phyloP scores from a whole-genome alignment of 202 grass and related monocot species.

The Schoenoplectus triqueter region DNA sequence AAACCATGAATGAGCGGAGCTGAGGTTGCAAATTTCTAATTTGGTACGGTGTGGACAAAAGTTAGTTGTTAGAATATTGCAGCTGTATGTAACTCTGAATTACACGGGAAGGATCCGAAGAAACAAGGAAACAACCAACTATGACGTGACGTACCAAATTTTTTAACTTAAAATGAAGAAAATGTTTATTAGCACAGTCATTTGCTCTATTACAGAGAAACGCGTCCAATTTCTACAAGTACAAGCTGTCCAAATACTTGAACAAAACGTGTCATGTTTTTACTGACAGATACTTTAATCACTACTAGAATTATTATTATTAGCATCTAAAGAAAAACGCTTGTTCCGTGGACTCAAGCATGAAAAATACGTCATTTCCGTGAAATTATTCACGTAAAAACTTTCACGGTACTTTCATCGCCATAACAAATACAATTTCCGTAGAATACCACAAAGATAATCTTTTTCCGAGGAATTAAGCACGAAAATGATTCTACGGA shows the following conservation, averaged over 20 bases:
- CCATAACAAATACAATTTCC: no score
- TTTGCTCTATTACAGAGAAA: not conserved
- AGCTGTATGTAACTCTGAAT: constrained; percentile 8
- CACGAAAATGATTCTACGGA: no score
- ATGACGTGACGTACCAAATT: not conserved
- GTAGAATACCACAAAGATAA: no score
- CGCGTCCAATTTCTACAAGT: not conserved
- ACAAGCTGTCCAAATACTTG: not conserved
- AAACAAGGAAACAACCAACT: not conserved
- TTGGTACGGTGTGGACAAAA: not conserved
- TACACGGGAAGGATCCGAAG: not conserved
- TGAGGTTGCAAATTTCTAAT: not conserved
- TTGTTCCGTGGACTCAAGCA: no score
- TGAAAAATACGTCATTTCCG: no score
- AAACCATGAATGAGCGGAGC: not conserved
- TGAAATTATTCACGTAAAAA: no score
- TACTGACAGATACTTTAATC: no score
- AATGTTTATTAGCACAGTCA: not conserved
- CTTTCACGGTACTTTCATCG: no score
- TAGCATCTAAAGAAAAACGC: no score
- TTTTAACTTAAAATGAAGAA: no score
- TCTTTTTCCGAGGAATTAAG: no score
- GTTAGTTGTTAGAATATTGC: not conserved
- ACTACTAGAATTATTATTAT: no score
- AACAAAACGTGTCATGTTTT: not conserved